Base-by-base conservation (phyloP, 331 rosid genomes). In the Rosa hybrid region DNA sequence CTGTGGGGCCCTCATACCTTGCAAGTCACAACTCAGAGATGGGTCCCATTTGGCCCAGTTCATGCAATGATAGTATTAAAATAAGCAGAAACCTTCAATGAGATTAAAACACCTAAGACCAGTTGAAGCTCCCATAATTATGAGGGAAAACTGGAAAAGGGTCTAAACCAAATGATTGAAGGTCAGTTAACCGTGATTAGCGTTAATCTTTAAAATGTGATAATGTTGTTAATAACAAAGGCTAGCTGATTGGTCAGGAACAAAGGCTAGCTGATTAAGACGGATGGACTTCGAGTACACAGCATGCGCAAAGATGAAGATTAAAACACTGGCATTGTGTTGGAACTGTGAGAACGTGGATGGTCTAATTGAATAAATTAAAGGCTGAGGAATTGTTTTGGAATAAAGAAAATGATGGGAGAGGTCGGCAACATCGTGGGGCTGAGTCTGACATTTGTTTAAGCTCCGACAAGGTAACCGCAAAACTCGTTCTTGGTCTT, bases 341-440 rank as follows among this genome's bases (percentile, higher is more conserved):
- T 83, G 64, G 82, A 41, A 79, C 34, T 83, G 85, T 72, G 80
- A 78, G 93, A 89, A 94, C 97, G 94, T 92, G 98, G 90, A 82
- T 11, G 79, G 90, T 83, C 87, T 75, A 77, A 85, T 76, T 45
- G 42, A 77, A 81, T 87, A 89, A 45, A 81, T 84, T 81, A 87
- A 88, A 41, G 30, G 71, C 53, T 73, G 49, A 0, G 39, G 90
- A 90, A 89, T 90, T 84, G 60, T 86, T 86, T 79, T 18, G 80
- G 74, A 86, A 76, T 76, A 84, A 71, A 1, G 72, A 86, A 88
- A 41, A 53, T 18, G 20, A 8, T 27, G 54, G 82, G 71, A 74
- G 83, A 10, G 85, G 91, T 67, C 86, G 86, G 91, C 91, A 76
- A 92, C 86, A 82, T 89, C 97, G 96, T 94, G 97, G 87, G 56